These are phyloP conservation scores for Ulmus americana DNA, from an alignment of 331 rosid genomes.

Conservation along the genomic window DNA sequence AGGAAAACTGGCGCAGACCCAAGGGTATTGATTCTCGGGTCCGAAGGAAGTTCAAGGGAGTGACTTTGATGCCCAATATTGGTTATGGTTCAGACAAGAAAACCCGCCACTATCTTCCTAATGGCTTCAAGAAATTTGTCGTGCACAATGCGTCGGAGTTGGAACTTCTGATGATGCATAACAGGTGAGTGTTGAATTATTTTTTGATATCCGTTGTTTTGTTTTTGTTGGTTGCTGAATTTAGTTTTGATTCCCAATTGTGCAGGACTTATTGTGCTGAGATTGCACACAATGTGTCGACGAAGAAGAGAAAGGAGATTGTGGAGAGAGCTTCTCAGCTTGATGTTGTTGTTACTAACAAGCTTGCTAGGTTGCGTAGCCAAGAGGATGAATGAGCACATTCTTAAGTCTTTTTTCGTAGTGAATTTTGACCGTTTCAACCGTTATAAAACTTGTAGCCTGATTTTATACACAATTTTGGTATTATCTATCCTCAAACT, in stretches of 20 bases:
- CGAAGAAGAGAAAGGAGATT: conserved; percentile 74
- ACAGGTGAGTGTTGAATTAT: conserved; percentile 34
- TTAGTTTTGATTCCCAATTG: background rate
- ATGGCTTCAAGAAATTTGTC: conserved; percentile 80
- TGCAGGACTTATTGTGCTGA: conserved; percentile 81
- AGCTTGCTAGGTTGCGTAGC: conserved; percentile 80
- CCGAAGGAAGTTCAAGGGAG: conserved; percentile 83
- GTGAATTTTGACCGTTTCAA: conserved; percentile 13
- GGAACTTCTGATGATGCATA: conserved; percentile 86
- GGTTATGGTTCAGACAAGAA: conserved; percentile 87
- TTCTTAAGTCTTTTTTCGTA: conserved; percentile 25
- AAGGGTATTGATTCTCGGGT: conserved; percentile 95
- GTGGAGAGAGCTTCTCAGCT: conserved; percentile 87
- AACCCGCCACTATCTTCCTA: conserved; percentile 77
- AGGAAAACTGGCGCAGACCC: conserved; percentile 79
- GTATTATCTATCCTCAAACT: background rate
- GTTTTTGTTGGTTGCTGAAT: background rate
- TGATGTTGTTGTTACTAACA: conserved; percentile 83
- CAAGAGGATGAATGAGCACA: conserved; percentile 75
- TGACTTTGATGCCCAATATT: conserved; percentile 72
- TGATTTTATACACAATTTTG: background rate
- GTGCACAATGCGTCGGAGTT: conserved; percentile 73
- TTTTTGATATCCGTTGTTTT: too few species aligned
- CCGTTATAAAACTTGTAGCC: conserved; percentile 11
- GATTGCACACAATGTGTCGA: conserved; percentile 81